Evolutionary conservation across 2,329 filamentous ascomycete species (phyloP), one percentile per base, ranked within the genome.

Genomic region (Zalaria sp.): DNA sequence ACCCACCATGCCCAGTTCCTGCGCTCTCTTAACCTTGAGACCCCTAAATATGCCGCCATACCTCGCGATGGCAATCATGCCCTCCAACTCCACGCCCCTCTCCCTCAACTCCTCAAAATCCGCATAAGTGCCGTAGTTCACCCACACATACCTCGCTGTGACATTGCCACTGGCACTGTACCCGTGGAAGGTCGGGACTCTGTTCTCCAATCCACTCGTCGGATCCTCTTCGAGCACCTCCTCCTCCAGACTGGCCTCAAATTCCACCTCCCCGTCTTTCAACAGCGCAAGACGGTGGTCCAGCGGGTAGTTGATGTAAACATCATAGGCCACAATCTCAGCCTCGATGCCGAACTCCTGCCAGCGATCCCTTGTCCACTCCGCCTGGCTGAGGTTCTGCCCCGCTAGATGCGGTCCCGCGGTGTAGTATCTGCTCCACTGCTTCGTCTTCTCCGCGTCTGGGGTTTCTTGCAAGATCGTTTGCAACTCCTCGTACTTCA

Each of bases 221-320:
- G 78, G 73, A 57, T 98, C 91, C 40, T 93, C 80, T 0, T 85
- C 72, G 4, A 96, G 66, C 2, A 89, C 72, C 55, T 93, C 86
- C 60, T 98, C 91, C 51, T 83, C 77, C 34, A 96, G 64, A 1
- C 76, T 79, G 0, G 88, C 89, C 43, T 56, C 51, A 40, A 53
- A 62, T 4, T 47, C 46, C 8, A 60, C 56, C 43, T 59, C 40
- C 25, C 57, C 58, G 35, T 57, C 48, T 46, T 67, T 59, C 40
- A 70, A 51, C 45, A 62, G 42, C 10, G 65, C 66, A 43, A 72
- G 51, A 10, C 67, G 58, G 44, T 70, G 66, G 36, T 63, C 63
- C 18, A 62, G 51, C 5, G 68, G 68, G 41, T 71, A 72, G 48
- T 71, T 72, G 51, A 69, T 57, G 52, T 69, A 72, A 8, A 68